Evolutionary conservation across 495 filamentous ascomycete genomes (phyloP).

Genomic region (Penicillium pancosmium): DNA sequence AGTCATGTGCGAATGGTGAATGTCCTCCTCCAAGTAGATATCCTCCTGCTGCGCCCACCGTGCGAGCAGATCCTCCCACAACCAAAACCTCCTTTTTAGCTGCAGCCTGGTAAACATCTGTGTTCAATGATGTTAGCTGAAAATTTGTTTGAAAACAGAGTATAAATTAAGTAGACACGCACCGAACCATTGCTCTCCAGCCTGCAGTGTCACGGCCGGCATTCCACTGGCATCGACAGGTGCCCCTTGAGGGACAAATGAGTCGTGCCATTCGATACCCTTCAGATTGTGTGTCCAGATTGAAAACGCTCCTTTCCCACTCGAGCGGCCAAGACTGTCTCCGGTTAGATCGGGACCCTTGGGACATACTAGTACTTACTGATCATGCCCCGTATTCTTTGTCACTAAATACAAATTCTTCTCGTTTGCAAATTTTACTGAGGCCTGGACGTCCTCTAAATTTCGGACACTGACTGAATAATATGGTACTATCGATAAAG

Average conservation of each 20-base stretch:
- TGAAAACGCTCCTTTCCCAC: not conserved
- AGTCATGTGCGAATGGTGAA: constrained; percentile 10
- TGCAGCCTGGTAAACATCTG: constrained; percentile 9
- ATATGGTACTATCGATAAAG: not conserved
- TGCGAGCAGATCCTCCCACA: constrained; percentile 10
- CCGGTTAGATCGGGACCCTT: not conserved
- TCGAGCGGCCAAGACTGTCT: not conserved
- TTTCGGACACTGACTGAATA: not conserved
- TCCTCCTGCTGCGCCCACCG: constrained; percentile 10
- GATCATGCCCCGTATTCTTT: constrained; percentile 1
- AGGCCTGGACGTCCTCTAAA: not conserved
- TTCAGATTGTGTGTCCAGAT: constrained; percentile 2
- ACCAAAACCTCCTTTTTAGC: constrained; percentile 3
- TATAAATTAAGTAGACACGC: not conserved
- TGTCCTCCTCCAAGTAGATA: constrained; percentile 12
- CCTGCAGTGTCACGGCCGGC: not conserved
- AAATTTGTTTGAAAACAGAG: not conserved
- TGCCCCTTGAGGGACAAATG: not conserved
- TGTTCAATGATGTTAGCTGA: not conserved
- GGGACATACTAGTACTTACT: not conserved
- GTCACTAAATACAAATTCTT: not conserved
- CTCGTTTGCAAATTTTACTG: not conserved
- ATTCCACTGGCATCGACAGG: not conserved
- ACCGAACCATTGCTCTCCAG: constrained; percentile 4
- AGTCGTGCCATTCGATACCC: constrained; percentile 1